phyloP scores from a whole-genome alignment of 164 flowering plant species.

The Malania oleifera region DNA sequence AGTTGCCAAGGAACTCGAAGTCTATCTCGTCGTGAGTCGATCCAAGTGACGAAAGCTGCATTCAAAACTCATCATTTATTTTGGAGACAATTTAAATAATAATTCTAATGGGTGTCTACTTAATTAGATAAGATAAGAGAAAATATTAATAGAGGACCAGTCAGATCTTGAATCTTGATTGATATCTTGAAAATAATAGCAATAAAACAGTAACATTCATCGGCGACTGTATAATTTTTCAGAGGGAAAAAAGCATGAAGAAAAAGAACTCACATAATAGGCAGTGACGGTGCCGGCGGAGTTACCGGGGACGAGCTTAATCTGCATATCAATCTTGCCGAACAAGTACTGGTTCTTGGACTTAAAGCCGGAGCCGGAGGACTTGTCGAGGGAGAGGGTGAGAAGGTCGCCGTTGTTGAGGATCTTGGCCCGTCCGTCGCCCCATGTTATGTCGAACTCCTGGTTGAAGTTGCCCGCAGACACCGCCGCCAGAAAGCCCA shows the following conservation, averaged over 20 bases:
- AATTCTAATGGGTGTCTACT: too few relatives aligned
- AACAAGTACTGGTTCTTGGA: neutral
- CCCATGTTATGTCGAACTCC: too few relatives aligned
- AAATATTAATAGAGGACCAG: too few relatives aligned
- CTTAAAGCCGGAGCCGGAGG: neutral
- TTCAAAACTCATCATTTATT: neutral
- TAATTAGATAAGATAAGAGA: too few relatives aligned
- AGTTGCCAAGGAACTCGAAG: too few relatives aligned
- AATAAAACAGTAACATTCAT: neutral
- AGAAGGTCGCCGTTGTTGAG: neutral
- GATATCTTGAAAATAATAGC: too few relatives aligned
- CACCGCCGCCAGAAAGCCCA: too few relatives aligned
- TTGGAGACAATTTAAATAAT: neutral
- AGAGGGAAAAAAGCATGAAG: neutral
- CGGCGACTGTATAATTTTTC: neutral
- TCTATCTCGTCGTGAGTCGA: neutral
- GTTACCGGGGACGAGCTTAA: too few relatives aligned
- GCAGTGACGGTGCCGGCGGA: constrained; percentile 1
- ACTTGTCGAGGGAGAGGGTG: neutral
- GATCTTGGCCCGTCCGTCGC: neutral
- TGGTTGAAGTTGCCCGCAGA: too few relatives aligned
- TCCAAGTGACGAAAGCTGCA: neutral
- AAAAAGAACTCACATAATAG: neutral
- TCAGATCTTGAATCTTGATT: too few relatives aligned
- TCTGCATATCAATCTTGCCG: neutral